Evolutionary conservation across 169 alveolate species (phyloP).

Genomic region (Eimeria necatrix): DNA sequence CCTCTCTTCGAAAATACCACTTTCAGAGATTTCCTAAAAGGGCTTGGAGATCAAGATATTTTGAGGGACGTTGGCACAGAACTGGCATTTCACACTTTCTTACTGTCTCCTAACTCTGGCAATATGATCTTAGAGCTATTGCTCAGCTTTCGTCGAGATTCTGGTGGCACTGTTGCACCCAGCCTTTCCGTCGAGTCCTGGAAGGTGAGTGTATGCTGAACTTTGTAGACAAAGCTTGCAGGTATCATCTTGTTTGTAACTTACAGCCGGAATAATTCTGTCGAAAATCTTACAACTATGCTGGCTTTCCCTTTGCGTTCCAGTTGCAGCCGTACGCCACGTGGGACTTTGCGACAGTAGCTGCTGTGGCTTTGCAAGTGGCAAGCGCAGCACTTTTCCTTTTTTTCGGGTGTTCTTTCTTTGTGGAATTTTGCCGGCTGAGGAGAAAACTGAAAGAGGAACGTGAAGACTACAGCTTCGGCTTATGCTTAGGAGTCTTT

Average conservation of each 20-base stretch:
- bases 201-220: background rate
- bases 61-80: conserved; percentile 30
- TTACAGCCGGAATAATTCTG: no score
- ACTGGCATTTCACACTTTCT: conserved; percentile 12
- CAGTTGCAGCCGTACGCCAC: conserved; percentile 60
- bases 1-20: conserved; percentile 39
- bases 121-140: conserved; percentile 8
- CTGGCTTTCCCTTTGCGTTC: background rate
- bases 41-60: background rate
- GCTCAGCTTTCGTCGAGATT: conserved; percentile 13
- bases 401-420: conserved; percentile 49
- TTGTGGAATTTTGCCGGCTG: conserved; percentile 28
- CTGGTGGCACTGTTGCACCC: conserved; percentile 43
- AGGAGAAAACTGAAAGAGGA: conserved; percentile 25
- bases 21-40: conserved; percentile 4
- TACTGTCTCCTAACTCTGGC: conserved; percentile 5
- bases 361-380: conserved; percentile 45
- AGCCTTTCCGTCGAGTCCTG: conserved; percentile 20
- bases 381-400: conserved; percentile 27
- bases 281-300: background rate
- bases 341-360: conserved; percentile 31
- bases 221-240: background rate
- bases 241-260: background rate
- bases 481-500: conserved; percentile 50
- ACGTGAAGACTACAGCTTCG: conserved; percentile 42